These are phyloP conservation scores for Pythium dissimile DNA, from an alignment of 352 stramenopile species.

Conservation along the genomic window DNA sequence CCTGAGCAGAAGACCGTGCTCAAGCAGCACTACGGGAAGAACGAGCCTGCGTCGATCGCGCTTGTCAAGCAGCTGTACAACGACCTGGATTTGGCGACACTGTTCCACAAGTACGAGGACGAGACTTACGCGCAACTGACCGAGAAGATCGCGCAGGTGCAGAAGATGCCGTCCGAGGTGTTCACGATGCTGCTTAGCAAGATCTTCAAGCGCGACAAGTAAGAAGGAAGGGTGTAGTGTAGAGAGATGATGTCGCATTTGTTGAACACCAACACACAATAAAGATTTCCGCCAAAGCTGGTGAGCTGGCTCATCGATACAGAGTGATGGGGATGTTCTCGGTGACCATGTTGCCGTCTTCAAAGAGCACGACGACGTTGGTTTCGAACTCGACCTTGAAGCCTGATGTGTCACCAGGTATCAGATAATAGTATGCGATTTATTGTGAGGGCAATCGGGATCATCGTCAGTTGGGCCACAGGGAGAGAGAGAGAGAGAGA, in stretches of 20 bases:
- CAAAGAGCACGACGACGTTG: constrained; percentile 91
- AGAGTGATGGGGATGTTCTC: constrained; percentile 88
- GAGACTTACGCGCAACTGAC: constrained; percentile 85
- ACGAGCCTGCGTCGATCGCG: constrained; percentile 72
- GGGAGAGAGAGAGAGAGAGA: background rate
- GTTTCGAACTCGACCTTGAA: constrained; percentile 93
- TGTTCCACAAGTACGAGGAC: constrained; percentile 95
- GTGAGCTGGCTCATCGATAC: constrained; percentile 44
- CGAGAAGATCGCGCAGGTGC: constrained; percentile 75
- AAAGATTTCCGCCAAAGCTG: background rate
- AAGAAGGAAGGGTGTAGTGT: constrained; percentile 12
- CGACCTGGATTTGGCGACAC: constrained; percentile 83
- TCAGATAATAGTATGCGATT: background rate
- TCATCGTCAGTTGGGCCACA: background rate
- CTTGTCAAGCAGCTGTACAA: constrained; percentile 94
- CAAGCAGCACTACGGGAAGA: constrained; percentile 92
- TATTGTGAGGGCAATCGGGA: background rate
- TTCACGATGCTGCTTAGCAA: constrained; percentile 94
- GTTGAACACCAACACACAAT: background rate
- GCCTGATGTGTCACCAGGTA: no score
- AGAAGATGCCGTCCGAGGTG: constrained; percentile 86
- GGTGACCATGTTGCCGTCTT: constrained; percentile 90
- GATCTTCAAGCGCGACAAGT: constrained; percentile 98
- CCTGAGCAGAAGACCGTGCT: constrained; percentile 74
- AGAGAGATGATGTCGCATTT: background rate